A percentile compares a stretch with the other conserved stretches of the same genome.
Evolutionary conservation across 345 rosid species (phyloP).

Genomic region (Arabidopsis arenosa): DNA sequence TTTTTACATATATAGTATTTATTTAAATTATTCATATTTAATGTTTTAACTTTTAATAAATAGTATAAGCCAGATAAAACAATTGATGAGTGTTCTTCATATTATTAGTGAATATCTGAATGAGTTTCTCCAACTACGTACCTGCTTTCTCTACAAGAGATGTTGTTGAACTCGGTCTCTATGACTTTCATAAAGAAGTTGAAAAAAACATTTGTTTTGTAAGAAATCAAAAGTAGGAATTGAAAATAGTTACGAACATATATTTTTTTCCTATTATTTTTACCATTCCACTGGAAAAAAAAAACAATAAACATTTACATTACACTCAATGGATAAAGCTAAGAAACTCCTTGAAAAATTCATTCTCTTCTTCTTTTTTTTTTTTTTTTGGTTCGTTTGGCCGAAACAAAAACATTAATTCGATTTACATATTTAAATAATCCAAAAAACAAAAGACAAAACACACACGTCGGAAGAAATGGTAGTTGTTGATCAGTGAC

Average conservation of each 20-base stretch:
- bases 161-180: slow-evolving; percentile 26
- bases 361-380: not conserved
- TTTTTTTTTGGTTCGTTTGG: not conserved
- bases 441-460: not conserved
- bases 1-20: slow-evolving; percentile 12
- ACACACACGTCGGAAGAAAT: not conserved
- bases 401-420: not conserved
- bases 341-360: not conserved
- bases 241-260: not conserved
- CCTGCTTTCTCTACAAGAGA: slow-evolving; percentile 27
- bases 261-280: no score
- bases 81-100: no score
- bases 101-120: no score
- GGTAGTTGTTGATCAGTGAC: slow-evolving; percentile 50
- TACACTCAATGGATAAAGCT: no score
- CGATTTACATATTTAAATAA: no score
- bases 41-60: no score
- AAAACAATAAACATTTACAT: no score
- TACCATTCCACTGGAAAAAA: no score
- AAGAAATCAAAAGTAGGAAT: not conserved
- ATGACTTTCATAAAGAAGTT: slow-evolving; percentile 29
- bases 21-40: no score
- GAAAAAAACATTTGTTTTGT: not conserved
- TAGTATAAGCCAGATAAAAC: no score
- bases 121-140: not conserved